Conservation (phyloP, 257 asterid species). For the Echites panduratus region DNA sequence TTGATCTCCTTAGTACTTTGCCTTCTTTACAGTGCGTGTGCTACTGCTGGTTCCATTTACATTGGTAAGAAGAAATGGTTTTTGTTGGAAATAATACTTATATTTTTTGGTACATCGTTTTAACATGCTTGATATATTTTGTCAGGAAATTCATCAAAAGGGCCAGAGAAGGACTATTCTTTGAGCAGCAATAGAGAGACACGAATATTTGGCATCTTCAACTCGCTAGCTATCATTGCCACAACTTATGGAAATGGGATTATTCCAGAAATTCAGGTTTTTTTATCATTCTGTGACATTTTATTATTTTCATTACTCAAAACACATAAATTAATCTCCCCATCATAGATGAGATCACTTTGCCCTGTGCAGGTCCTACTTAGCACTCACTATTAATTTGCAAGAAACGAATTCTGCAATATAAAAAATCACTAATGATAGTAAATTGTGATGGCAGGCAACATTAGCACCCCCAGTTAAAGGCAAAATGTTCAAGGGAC, state of each 20-base stretch:
- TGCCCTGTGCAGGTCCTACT: no score
- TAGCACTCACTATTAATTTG: no score
- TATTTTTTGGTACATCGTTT: background rate
- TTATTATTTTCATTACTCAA: no score
- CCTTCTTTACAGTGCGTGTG: constrained; percentile 74
- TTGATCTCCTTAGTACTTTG: constrained; percentile 62
- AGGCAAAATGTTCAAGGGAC: constrained; percentile 95
- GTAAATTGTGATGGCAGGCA: constrained; percentile 37
- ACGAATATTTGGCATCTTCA: constrained; percentile 55
- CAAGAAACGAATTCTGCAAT: background rate
- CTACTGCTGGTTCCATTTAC: constrained; percentile 74
- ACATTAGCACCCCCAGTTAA: constrained; percentile 81
- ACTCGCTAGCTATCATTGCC: constrained; percentile 80
- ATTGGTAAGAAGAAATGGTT: constrained; percentile 40
- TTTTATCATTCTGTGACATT: no score
- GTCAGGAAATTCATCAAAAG: constrained; percentile 69
- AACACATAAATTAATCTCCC: no score
- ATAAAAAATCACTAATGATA: background rate
- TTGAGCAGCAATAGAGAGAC: constrained; percentile 35
- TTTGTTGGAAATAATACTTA: background rate
- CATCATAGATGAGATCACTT: no score
- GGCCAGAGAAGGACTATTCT: constrained; percentile 60
- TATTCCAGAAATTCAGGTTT: constrained; percentile 86
- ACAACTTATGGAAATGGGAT: constrained; percentile 92
- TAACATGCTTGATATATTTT: background rate